These are phyloP conservation scores for Auricularia cornea DNA, from an alignment of 768 basidiomycete species.

Conservation along the genomic window DNA sequence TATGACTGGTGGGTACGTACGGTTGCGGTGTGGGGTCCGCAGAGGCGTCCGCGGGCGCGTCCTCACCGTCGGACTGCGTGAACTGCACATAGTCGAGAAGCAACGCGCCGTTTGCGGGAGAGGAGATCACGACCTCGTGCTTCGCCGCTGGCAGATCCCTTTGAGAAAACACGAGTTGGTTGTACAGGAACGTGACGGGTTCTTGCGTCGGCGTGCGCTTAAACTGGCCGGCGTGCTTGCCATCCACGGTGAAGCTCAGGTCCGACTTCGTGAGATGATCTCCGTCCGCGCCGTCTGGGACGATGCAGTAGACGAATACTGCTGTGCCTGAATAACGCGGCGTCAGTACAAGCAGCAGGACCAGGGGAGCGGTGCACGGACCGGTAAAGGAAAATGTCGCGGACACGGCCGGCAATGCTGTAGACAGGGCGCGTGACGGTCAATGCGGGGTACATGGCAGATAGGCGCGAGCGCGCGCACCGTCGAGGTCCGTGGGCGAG, in stretches of 20 bases:
- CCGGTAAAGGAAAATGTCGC: background rate
- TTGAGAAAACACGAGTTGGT: slow-evolving; percentile 32
- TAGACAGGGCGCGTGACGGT: background rate
- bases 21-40: slow-evolving; percentile 15
- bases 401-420: background rate
- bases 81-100: slow-evolving; percentile 42
- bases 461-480: background rate
- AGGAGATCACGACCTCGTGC: slow-evolving; percentile 36
- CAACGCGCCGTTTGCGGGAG: slow-evolving; percentile 39
- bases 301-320: background rate
- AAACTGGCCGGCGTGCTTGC: slow-evolving; percentile 20
- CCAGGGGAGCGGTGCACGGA: background rate
- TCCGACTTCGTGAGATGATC: slow-evolving; percentile 21
- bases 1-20: slow-evolving; percentile 22
- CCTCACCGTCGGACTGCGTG: slow-evolving; percentile 17
- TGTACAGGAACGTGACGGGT: slow-evolving; percentile 22
- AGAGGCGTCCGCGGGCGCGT: slow-evolving; percentile 7
- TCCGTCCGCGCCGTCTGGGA: background rate
- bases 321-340: background rate
- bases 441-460: background rate
- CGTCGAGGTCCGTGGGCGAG: background rate
- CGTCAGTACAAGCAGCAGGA: background rate
- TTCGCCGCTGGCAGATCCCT: slow-evolving; percentile 26
- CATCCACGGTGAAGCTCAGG: slow-evolving; percentile 38
- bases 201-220: slow-evolving; percentile 16